Evolutionary conservation across 305 asterid species (phyloP).

Genomic region (Fraxinus albicans): DNA sequence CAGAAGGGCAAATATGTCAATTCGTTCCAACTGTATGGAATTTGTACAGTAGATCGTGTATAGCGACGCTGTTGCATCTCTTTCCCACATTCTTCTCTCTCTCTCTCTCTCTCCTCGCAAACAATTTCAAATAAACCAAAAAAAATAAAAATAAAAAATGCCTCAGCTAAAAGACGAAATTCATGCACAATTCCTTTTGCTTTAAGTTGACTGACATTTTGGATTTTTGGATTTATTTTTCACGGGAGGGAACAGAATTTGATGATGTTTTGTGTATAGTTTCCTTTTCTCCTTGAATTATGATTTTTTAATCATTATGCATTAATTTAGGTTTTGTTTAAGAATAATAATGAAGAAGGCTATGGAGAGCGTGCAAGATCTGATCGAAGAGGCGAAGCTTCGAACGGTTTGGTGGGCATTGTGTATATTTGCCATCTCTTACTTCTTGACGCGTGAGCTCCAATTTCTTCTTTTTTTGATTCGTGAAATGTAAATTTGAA

Average conservation of each 20-base stretch:
- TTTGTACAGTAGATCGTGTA: slow-evolving; percentile 7
- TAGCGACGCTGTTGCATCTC: slow-evolving; percentile 33
- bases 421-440: slow-evolving; percentile 62
- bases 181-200: background rate
- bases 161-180: slow-evolving; percentile 12
- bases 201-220: background rate
- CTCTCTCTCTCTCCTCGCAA: slow-evolving; percentile 24
- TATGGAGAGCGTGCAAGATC: slow-evolving; percentile 63
- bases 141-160: slow-evolving; percentile 13
- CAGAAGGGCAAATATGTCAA: slow-evolving; percentile 12
- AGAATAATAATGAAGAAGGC: slow-evolving; percentile 42
- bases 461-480: background rate
- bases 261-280: background rate
- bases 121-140: background rate
- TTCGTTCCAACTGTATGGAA: background rate
- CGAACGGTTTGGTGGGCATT: slow-evolving; percentile 85
- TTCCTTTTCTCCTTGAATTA: background rate
- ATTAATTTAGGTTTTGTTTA: slow-evolving; percentile 5
- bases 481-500: background rate
- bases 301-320: slow-evolving; percentile 3
- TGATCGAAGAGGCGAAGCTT: slow-evolving; percentile 78
- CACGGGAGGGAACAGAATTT: slow-evolving; percentile 14
- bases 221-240: background rate
- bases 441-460: slow-evolving; percentile 68
- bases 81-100: background rate